Evolutionary conservation across 495 filamentous ascomycete species (phyloP).

Genomic region (Penicillium samsonianum): DNA sequence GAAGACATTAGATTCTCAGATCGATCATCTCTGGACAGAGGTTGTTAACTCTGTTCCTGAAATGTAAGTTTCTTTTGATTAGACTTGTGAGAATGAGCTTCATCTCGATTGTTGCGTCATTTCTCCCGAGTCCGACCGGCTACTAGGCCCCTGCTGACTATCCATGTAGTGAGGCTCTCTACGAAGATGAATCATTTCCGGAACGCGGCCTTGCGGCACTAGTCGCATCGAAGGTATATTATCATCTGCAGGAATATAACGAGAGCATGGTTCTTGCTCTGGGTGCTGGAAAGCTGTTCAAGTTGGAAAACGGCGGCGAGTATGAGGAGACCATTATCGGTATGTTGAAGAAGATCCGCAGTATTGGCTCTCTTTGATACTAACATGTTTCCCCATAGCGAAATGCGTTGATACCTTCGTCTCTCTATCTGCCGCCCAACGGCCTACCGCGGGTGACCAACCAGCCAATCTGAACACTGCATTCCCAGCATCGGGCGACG

Average conservation of each 20-base stretch:
- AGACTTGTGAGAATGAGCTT: neutral
- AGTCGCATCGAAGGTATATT: conserved; percentile 96
- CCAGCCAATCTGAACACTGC: conserved; percentile 72
- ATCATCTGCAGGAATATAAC: conserved; percentile 97
- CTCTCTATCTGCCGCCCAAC: conserved; percentile 71
- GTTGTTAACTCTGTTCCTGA: conserved; percentile 87
- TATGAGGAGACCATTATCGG: conserved; percentile 97
- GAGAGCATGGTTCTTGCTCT: conserved; percentile 99
- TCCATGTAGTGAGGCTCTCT: conserved; percentile 80
- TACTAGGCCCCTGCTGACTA: conserved; percentile 16
- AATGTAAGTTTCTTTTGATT: conserved; percentile 64
- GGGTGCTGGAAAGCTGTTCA: conserved; percentile 91
- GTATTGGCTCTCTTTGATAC: neutral
- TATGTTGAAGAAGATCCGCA: conserved; percentile 32
- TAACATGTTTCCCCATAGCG: conserved; percentile 42
- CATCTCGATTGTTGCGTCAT: conserved; percentile 9
- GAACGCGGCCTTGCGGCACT: conserved; percentile 93
- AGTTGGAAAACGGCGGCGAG: conserved; percentile 87
- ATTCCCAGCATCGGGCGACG: conserved; percentile 62
- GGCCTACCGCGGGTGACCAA: conserved; percentile 56
- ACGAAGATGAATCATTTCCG: conserved; percentile 93
- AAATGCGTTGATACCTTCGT: conserved; percentile 99
- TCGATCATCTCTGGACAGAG: conserved; percentile 96
- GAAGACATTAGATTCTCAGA: conserved; percentile 89
- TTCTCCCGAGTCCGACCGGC: conserved; percentile 9